Percentiles rank a stretch among this genome's conserved stretches.
phyloP scores from a whole-genome alignment of 2,329 filamentous ascomycete genomes.

The Ophiostoma sp. region DNA sequence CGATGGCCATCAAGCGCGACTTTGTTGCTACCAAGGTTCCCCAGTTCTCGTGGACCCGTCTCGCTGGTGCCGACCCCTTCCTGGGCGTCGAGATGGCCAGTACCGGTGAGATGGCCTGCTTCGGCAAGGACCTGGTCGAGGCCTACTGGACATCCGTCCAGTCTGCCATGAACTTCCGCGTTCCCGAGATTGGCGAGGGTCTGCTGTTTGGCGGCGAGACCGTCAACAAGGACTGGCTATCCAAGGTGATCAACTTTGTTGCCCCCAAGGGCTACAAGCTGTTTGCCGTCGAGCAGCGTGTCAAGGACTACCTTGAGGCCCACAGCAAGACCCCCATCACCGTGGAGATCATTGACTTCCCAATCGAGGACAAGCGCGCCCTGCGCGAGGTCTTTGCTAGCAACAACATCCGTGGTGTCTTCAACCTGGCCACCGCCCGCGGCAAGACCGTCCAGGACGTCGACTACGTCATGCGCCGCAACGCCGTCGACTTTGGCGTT shows the following conservation, averaged over 20 bases:
- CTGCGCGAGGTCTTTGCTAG: slow-evolving; percentile 94
- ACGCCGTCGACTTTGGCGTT: slow-evolving; percentile 96
- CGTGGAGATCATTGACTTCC: slow-evolving; percentile 93
- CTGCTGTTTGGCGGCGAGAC: slow-evolving; percentile 84
- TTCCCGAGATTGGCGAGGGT: slow-evolving; percentile 90
- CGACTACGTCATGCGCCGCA: slow-evolving; percentile 97
- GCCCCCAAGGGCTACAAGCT: slow-evolving; percentile 90
- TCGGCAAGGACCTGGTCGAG: slow-evolving; percentile 91
- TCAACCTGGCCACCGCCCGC: slow-evolving; percentile 83
- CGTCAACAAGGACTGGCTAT: slow-evolving; percentile 57
- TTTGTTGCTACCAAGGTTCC: slow-evolving; percentile 97
- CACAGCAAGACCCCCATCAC: slow-evolving; percentile 56
- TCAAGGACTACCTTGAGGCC: slow-evolving; percentile 79
- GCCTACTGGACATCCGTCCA: slow-evolving; percentile 97
- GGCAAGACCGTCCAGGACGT: slow-evolving; percentile 82
- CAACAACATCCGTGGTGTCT: slow-evolving; percentile 91
- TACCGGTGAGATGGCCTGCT: slow-evolving; percentile 98
- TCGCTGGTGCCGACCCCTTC: slow-evolving; percentile 95
- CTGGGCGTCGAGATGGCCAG: slow-evolving; percentile 96
- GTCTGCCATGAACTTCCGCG: slow-evolving; percentile 98
- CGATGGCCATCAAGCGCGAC: slow-evolving; percentile 83
- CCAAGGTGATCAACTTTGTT: slow-evolving; percentile 75
- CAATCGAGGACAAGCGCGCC: slow-evolving; percentile 90
- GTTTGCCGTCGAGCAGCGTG: slow-evolving; percentile 72
- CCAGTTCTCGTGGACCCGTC: slow-evolving; percentile 97